Conservation (phyloP, 2,329 filamentous ascomycete species). For the Penicillium sp. region DNA sequence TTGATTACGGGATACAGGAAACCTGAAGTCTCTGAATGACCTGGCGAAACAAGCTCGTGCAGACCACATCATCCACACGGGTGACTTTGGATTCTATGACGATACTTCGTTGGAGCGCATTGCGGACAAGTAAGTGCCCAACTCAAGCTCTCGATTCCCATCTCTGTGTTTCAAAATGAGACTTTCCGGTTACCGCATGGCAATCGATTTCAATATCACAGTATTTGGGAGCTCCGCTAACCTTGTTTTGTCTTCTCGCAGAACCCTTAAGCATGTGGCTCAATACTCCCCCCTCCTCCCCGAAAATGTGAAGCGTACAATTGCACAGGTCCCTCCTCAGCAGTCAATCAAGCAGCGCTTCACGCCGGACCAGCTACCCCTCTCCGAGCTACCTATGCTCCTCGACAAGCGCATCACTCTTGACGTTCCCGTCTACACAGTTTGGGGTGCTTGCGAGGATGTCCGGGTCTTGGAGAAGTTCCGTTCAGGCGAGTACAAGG, state of each 20-base stretch:
- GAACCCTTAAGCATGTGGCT: conserved; percentile 95
- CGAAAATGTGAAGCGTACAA: conserved; percentile 70
- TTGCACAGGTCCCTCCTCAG: conserved; percentile 69
- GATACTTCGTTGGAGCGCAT: conserved; percentile 93
- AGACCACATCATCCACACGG: conserved; percentile 97
- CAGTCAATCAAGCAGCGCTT: conserved; percentile 80
- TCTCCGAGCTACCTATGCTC: conserved; percentile 90
- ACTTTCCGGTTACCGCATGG: conserved; percentile 11
- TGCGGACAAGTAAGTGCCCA: conserved; percentile 81
- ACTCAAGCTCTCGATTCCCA: conserved; percentile 7
- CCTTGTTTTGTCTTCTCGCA: conserved; percentile 43
- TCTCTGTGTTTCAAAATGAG: conserved; percentile 20
- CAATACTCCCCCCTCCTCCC: conserved; percentile 95
- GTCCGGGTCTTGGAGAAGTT: conserved; percentile 97
- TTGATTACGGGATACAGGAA: conserved; percentile 63
- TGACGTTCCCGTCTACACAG: conserved; percentile 95
- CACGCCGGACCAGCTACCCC: conserved; percentile 75
- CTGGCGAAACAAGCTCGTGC: conserved; percentile 92
- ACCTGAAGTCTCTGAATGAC: conserved; percentile 92
- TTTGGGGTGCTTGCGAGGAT: conserved; percentile 99
- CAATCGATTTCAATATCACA: conserved; percentile 8
- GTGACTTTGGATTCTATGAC: conserved; percentile 99
- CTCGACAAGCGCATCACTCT: conserved; percentile 86
- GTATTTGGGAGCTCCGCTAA: conserved; percentile 23
- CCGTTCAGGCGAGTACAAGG: conserved; percentile 95